Conservation (phyloP, 805 yeast species). For the Suhomyces sp. region DNA sequence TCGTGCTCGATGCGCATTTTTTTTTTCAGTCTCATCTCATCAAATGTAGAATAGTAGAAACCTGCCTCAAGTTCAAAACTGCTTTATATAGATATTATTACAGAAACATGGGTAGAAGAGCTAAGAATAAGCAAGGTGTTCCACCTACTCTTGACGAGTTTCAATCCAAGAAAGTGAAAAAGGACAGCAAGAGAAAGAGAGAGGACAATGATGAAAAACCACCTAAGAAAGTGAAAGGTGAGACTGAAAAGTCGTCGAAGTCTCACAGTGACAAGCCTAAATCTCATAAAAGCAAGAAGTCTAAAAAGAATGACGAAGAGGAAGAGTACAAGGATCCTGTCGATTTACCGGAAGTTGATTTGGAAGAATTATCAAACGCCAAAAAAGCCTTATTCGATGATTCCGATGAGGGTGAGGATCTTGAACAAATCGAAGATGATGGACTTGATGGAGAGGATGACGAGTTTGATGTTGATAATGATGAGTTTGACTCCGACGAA, state of each 20-base stretch:
- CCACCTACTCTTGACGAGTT: conserved; percentile 91
- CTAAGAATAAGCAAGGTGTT: conserved; percentile 86
- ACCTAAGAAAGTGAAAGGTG: conserved; percentile 13
- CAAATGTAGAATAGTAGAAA: not conserved
- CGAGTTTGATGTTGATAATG: conserved; percentile 41
- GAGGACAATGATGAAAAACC: conserved; percentile 19
- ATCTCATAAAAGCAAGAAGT: conserved; percentile 20
- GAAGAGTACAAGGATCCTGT: conserved; percentile 32
- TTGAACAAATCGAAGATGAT: conserved; percentile 46
- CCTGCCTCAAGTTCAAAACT: not conserved
- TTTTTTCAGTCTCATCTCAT: conserved; percentile 9
- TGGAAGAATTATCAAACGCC: conserved; percentile 63
- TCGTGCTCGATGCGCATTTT: conserved; percentile 19
- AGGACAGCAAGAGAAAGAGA: conserved; percentile 11
- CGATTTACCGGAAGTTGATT: conserved; percentile 62
- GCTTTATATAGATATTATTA: not conserved
- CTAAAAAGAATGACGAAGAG: conserved; percentile 24
- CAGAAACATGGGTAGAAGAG: conserved; percentile 80
- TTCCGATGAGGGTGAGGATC: conserved; percentile 45
- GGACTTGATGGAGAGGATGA: conserved; percentile 34
- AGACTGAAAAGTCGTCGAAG: conserved; percentile 15
- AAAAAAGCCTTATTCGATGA: conserved; percentile 77
- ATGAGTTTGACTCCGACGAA: conserved; percentile 57
- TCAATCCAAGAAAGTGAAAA: conserved; percentile 36
- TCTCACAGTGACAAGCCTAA: conserved; percentile 15